These are phyloP conservation scores for Didymella keratinophila DNA, from an alignment of 2,329 filamentous ascomycete genomes.

Conservation along the genomic window DNA sequence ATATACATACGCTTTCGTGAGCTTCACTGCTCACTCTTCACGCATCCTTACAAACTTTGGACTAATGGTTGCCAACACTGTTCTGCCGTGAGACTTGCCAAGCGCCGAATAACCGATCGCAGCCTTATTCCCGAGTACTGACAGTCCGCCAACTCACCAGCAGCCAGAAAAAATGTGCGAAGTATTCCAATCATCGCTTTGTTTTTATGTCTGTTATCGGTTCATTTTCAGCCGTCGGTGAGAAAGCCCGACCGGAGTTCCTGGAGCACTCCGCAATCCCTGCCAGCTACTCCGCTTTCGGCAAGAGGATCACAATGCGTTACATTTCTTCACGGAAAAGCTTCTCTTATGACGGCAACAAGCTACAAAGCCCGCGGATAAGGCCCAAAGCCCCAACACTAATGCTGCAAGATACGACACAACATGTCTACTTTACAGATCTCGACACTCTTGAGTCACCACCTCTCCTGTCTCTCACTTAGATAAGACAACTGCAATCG, in stretches of 20 bases:
- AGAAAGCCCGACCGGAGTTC: slow-evolving; percentile 6
- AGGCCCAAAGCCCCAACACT: slow-evolving; percentile 21
- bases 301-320: slow-evolving; percentile 28
- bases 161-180: neutral
- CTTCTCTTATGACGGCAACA: slow-evolving; percentile 32
- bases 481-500: slow-evolving; percentile 10
- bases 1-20: slow-evolving; percentile 21
- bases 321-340: slow-evolving; percentile 45
- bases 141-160: neutral
- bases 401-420: slow-evolving; percentile 23
- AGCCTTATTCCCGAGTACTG: slow-evolving; percentile 10
- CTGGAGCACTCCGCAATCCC: slow-evolving; percentile 23
- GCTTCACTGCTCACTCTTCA: slow-evolving; percentile 23
- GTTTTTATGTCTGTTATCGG: neutral
- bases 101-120: slow-evolving; percentile 6
- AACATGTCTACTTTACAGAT: slow-evolving; percentile 24
- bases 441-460: slow-evolving; percentile 19
- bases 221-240: slow-evolving; percentile 8
- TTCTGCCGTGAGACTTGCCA: slow-evolving; percentile 24
- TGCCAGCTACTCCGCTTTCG: slow-evolving; percentile 34
- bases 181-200: neutral
- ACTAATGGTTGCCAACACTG: neutral
- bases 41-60: neutral
- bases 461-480: slow-evolving; percentile 2
- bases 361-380: slow-evolving; percentile 25